phyloP scores from a whole-genome alignment of 192 early-diverging fungal species.

The Backusella parvicylindrica region DNA sequence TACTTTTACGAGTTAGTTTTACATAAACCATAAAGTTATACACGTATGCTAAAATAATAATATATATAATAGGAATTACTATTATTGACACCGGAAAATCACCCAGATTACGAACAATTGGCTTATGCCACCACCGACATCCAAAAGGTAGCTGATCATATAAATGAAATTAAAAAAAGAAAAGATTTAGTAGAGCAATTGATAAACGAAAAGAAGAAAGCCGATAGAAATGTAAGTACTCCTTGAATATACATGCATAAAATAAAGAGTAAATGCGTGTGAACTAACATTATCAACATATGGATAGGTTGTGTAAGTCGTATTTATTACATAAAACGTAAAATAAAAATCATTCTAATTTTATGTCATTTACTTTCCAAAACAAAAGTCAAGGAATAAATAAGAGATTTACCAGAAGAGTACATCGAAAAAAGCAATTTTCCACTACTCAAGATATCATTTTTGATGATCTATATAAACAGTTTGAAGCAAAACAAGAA shows the following conservation, averaged over 20 bases:
- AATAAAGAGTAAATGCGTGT: not conserved
- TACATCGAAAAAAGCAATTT: slow-evolving; percentile 61
- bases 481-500: slow-evolving; percentile 53
- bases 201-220: slow-evolving; percentile 65
- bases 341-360: not conserved
- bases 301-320: slow-evolving; percentile 37
- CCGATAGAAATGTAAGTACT: slow-evolving; percentile 65
- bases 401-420: slow-evolving; percentile 62
- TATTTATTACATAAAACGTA: not conserved
- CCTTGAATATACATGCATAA: not conserved
- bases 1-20: slow-evolving; percentile 68
- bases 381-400: slow-evolving; percentile 71
- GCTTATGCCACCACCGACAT: slow-evolving; percentile 45
- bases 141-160: slow-evolving; percentile 69
- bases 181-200: slow-evolving; percentile 86
- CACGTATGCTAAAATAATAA: not conserved
- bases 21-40: not conserved
- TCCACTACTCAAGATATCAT: slow-evolving; percentile 49
- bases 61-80: slow-evolving; percentile 20
- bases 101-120: slow-evolving; percentile 57
- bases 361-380: not conserved
- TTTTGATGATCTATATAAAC: slow-evolving; percentile 55
- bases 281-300: not conserved
- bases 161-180: slow-evolving; percentile 82
- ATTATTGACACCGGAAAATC: slow-evolving; percentile 43